Evolutionary conservation across 495 filamentous ascomycete genomes (phyloP).

Genomic region (Neurospora sp.): DNA sequence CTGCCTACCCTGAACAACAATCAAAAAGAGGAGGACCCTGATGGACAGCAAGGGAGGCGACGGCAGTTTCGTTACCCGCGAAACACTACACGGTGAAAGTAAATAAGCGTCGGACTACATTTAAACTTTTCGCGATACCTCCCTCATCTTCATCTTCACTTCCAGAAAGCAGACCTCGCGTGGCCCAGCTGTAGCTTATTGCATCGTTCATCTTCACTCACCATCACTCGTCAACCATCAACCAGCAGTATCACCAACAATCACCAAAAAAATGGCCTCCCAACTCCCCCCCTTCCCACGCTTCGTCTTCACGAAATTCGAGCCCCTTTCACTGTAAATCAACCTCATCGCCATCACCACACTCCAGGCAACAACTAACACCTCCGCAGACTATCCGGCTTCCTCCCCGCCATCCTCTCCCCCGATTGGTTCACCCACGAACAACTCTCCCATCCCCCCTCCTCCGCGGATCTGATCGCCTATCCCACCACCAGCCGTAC

Average conservation of each 20-base stretch:
- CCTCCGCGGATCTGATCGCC: constrained; percentile 19
- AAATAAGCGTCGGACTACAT: not conserved
- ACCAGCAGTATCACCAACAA: not conserved
- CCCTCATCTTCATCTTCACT: not conserved
- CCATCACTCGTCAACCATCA: not conserved
- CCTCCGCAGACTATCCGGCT: constrained; percentile 42
- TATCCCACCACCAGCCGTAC: constrained; percentile 9
- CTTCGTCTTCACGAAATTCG: constrained; percentile 50
- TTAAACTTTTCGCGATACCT: not conserved
- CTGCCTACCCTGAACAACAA: not conserved
- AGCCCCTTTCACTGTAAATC: constrained; percentile 51
- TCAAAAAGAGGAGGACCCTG: not conserved
- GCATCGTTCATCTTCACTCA: not conserved
- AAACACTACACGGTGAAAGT: not conserved
- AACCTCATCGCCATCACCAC: too few relatives aligned
- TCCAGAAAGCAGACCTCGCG: not conserved
- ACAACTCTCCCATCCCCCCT: constrained; percentile 37
- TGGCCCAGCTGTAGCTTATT: not conserved
- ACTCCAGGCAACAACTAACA: not conserved
- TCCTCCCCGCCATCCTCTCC: constrained; percentile 42
- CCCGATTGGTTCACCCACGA: constrained; percentile 49
- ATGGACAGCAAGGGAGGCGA: not conserved
- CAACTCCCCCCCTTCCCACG: constrained; percentile 42
- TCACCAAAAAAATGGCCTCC: constrained; percentile 33
- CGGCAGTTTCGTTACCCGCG: not conserved